Evolutionary conservation across 2,329 filamentous ascomycete genomes (phyloP), one percentile per base, ranked within the genome.

Genomic region (Scedosporium boydii): DNA sequence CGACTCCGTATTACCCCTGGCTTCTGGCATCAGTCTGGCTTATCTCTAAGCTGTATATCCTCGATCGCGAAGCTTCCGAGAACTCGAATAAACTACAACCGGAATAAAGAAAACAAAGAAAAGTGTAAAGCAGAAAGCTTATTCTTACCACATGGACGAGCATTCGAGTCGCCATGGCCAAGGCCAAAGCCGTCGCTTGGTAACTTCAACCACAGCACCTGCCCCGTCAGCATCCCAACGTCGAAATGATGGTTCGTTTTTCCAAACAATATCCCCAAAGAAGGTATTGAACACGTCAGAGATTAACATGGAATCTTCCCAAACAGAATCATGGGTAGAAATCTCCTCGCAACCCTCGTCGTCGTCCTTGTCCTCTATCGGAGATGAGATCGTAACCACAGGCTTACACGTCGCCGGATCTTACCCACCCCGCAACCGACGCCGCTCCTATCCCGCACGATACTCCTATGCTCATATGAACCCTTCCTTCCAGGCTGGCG

Each of bases 321-420:
- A 21, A 10, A 4, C 48, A 93, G 95, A 98, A 78, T 97, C 95
- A 7, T 99, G 95, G 95, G 86, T 98, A 68, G 93, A 99, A 74
- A 87, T 99, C 64, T 86, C 89, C 57, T 97, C 93, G 3, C 91
- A 95, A 69, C 92, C 93, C 6, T 97, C 93, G 0, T 96, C 93
- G 2, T 96, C 93, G 2, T 97, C 93, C 14, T 80, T 96, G 12
- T 96, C 93, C 21, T 96, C 86, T 61, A 86, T 88, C 71, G 84
- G 83, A 65, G 92, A 96, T 67, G 93, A 97, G 70, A 93, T 96
- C 67, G 89, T 96, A 66, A 96, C 91, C 1, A 95, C 91, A 4
- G 93, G 93, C 27, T 82, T 97, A 51, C 86, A 87, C 61, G 87
- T 97, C 60, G 87, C 89, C 66, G 82, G 83, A 68, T 61, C 59